Evolutionary conservation across 306 rosid genomes (phyloP), one percentile per base, ranked within the genome.

Genomic region (Prunus mume): DNA sequence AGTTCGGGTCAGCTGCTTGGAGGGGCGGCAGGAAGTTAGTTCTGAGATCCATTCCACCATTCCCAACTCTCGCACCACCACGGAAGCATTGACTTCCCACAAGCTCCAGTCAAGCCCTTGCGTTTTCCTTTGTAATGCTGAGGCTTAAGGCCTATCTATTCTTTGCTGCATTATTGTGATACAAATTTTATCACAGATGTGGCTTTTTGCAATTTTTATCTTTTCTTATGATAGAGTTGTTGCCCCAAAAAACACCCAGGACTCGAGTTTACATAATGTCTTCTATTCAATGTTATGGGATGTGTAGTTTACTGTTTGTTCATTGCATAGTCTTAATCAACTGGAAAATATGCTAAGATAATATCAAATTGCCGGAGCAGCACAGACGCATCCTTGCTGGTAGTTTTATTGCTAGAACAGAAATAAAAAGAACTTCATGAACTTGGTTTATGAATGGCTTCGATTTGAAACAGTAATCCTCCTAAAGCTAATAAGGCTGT

Each of bases 11-110:
- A 32, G 57, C 72, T 51, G 65, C 72, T 51, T 62, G 73, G 25
- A 66, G 66, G 47, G 66, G 76, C 20, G 84, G 84, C 34, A 57
- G 80, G 73, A 80, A 80, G 72, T 72, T 75, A 28, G 70, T 70
- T 49, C 67, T 80, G 56, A 75, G 73, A 72, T 75, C 84, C 32
- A 75, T 80, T 24, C 80, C 76, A 51, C 58, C 71, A 27, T 80
- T 69, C 34, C 72, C 76, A 28, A 38, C 71, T 80, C 73, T 75
- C n/a, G 45, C 14, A 19, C 55, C 41, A 27, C 84, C 68, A 22
- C 30, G 30, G 12, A 55, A 55, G 60, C 25, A 55, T 20, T 55
- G 13, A 55, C 60, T n/a, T 63, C 14, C 22, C 38, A 2, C 38
- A 25, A 60, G 38, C 32, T 13, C 14, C 38, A 13, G 19, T 60